These are phyloP conservation scores for Geranium rotundifolium DNA, from an alignment of 345 rosid species.

Conservation along the genomic window DNA sequence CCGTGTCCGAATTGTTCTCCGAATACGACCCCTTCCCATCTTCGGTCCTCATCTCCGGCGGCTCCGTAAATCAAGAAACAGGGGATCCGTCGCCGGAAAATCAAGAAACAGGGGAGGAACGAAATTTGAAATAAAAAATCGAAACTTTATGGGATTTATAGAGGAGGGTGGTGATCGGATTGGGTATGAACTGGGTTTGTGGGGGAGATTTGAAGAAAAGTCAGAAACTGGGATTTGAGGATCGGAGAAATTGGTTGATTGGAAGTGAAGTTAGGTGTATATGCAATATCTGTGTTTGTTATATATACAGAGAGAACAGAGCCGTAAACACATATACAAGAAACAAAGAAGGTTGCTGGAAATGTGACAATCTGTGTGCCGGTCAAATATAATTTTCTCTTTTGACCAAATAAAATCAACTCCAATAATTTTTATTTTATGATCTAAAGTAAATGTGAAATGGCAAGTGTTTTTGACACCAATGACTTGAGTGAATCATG, in stretches of 20 bases:
- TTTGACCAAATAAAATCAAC: not conserved
- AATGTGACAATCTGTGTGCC: not conserved
- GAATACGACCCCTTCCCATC: conserved; percentile 30
- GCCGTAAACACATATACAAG: not conserved
- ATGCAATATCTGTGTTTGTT: not conserved
- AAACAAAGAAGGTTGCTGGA: not conserved
- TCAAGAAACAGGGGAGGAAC: not conserved
- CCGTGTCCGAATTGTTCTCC: conserved; percentile 58
- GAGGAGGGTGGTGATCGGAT: not conserved
- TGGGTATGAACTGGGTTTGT: no score
- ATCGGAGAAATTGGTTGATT: not conserved
- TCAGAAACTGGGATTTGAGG: not conserved
- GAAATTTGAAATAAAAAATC: not conserved
- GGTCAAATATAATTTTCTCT: not conserved
- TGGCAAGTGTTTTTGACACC: not conserved
- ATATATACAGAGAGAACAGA: not conserved
- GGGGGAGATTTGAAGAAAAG: not conserved
- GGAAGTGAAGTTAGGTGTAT: not conserved
- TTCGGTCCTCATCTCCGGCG: conserved; percentile 21
- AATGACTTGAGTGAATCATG: no score
- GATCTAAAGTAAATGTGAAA: no score
- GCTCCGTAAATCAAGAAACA: not conserved
- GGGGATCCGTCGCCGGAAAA: not conserved
- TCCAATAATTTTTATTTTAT: not conserved
- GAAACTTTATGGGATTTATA: not conserved